Evolutionary conservation across 768 basidiomycete species (phyloP), one percentile per base, ranked within the genome.

Genomic region (Kondoa malvinella): DNA sequence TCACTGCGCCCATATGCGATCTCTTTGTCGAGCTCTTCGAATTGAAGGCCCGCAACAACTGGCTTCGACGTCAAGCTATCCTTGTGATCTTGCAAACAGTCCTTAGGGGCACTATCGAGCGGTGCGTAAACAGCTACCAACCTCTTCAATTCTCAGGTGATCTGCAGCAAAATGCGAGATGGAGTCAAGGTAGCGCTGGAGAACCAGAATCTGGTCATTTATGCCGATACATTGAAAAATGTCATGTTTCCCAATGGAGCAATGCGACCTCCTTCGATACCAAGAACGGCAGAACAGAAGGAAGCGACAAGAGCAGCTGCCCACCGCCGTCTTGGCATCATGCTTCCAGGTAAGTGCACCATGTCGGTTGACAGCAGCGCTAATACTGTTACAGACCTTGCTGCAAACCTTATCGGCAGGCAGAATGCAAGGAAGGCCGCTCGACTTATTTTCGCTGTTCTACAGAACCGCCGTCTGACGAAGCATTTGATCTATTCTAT

Each of bases 371-470:
- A 34, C 26, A 3, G 25, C 59, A 3, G n/a, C 75, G 64, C 32
- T 73, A 4, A 29, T 15, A 16, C 4, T 17, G 26, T 2, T 1
- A 8, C 72, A 95, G 94, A 97, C 74, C 78, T 96, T 65, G 92
- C 89, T 33, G 90, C 94, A 4, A 96, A 95, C 73, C 91, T 96
- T 87, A 96, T 96, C 72, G 95, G 95, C n/a, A 83, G 92, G 32
- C 86, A 88, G 1, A 97, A 99, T 75, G 92, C 94, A 21, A 84
- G 92, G 15, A 82, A 92, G 57, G 95, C 92, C 17, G 92, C 94
- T 8, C 82, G 91, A 56, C 82, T 91, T 62, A 88, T 95, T 69
- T 96, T 97, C 76, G 86, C 91, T 2, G 90, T 94, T 1, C 76
- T 97, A 57, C 95, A 99, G 77, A 95, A 96, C 75, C 83, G 85